Base-by-base conservation (phyloP, 257 asterid species). In the Mitragyna speciosa region DNA sequence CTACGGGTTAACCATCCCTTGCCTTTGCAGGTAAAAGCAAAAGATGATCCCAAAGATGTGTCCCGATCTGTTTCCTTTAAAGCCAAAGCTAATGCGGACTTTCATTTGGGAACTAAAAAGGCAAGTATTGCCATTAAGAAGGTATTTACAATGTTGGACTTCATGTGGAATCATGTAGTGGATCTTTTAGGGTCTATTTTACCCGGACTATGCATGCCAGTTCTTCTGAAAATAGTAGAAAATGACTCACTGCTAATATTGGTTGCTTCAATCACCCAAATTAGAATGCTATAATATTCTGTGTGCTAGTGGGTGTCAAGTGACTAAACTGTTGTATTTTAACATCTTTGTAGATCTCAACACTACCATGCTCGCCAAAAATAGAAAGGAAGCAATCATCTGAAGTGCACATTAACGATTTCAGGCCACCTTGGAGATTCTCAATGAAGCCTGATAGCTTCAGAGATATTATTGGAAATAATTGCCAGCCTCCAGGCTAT, bases 361-460 rank as follows among this genome's bases (percentile, higher is more conserved):
- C 33, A 2, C 83, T 74, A 72, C 80, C 84, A 31, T 67, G 51
- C 75, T 84, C 84, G 7, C 88, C 88, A 10, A 85, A 88, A 84
- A 47, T 77, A 2, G 81, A 78, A 78, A 87, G 84, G 69, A 85
- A 85, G 76, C 82, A 77, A 71, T 79, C 83, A 49, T 74, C 84
- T 51, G 89, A 82, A 87, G 84, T 80, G 66, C 88, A 84, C 41
- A 89, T 81, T 43, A 83, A 76, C 59, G 83, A 77, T 63, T 71
- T 84, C 63, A 87, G 89, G 70, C 97, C 93, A 47, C 92, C 87
- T 12, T 90, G 98, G 96, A 86, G 89, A 73, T 65, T 86, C 77
- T 83, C 97, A 48, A 78, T 15, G 51, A 94, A 89, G 85, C 48
- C 81, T 10, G 88, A 87, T 58, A 78, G 83, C 59, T 54, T 81